Evolutionary conservation across 2,329 filamentous ascomycete species (phyloP).

Genomic region (Arthrinium phaeospermum): DNA sequence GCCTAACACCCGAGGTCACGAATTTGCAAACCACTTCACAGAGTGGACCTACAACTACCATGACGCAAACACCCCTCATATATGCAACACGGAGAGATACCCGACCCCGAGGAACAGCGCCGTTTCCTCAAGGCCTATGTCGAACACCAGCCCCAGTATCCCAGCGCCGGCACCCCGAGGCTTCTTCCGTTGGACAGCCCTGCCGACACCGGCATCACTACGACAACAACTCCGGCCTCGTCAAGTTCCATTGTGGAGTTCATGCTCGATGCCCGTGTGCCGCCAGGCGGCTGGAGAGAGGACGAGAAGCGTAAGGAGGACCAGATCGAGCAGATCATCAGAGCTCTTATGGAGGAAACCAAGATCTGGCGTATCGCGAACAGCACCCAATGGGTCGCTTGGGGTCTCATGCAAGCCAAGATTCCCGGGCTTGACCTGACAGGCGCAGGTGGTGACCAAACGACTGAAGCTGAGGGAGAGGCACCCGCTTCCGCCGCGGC

Average conservation of each 20-base stretch:
- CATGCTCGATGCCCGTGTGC: conserved; percentile 78
- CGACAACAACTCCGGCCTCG: conserved; percentile 41
- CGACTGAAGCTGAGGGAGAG: conserved; percentile 35
- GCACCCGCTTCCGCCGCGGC: conserved; percentile 23
- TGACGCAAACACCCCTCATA: conserved; percentile 67
- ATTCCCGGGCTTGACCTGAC: conserved; percentile 69
- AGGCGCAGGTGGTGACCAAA: conserved; percentile 39
- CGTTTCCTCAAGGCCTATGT: conserved; percentile 89
- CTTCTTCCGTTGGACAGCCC: conserved; percentile 51
- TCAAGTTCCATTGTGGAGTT: conserved; percentile 69
- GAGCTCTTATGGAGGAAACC: conserved; percentile 77
- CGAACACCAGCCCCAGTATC: conserved; percentile 75
- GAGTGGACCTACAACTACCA: conserved; percentile 99
- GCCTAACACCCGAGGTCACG: conserved; percentile 82
- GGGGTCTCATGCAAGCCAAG: conserved; percentile 96
- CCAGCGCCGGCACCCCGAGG: conserved; percentile 57
- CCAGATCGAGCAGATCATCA: conserved; percentile 69
- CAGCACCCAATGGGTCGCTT: conserved; percentile 89
- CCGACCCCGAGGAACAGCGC: conserved; percentile 81
- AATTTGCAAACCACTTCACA: conserved; percentile 98
- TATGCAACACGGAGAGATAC: conserved; percentile 73
- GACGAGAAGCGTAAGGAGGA: conserved; percentile 68
- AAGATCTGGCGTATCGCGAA: conserved; percentile 87
- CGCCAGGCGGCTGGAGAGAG: conserved; percentile 61
- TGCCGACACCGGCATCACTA: conserved; percentile 42